Conservation (phyloP, 768 basidiomycete genomes). For the Neoboletus magnificus region DNA sequence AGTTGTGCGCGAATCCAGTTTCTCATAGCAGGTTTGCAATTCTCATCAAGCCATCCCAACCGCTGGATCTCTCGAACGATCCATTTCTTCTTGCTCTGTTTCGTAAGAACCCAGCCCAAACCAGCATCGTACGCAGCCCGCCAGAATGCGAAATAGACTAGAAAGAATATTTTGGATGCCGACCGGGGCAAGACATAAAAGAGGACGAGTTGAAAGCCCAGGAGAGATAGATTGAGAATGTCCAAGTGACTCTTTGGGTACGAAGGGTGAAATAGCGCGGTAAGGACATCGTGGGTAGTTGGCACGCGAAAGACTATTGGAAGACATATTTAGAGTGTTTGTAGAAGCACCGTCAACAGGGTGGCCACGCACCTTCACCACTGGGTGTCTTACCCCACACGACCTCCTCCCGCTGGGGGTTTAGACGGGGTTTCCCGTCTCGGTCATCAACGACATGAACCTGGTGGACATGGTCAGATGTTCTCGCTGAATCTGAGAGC, state of each 20-base stretch:
- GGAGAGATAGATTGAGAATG: slow-evolving; percentile 74
- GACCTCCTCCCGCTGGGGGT: slow-evolving; percentile 44
- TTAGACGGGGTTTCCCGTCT: slow-evolving; percentile 10
- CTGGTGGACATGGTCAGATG: neutral
- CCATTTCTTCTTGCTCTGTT: slow-evolving; percentile 95
- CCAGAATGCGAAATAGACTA: slow-evolving; percentile 93
- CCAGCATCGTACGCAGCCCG: slow-evolving; percentile 88
- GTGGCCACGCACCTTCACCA: slow-evolving; percentile 59
- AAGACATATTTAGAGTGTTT: slow-evolving; percentile 4
- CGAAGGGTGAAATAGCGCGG: slow-evolving; percentile 76
- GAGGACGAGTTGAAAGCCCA: slow-evolving; percentile 73
- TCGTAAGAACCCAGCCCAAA: slow-evolving; percentile 89
- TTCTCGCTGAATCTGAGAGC: neutral
- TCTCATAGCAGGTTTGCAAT: slow-evolving; percentile 57
- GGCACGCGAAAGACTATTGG: slow-evolving; percentile 84
- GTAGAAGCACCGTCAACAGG: neutral
- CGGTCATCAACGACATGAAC: slow-evolving; percentile 9
- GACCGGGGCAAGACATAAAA: slow-evolving; percentile 63
- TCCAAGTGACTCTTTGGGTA: slow-evolving; percentile 90
- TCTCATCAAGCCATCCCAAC: slow-evolving; percentile 85
- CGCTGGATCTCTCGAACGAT: slow-evolving; percentile 78
- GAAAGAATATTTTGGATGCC: slow-evolving; percentile 64
- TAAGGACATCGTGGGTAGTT: slow-evolving; percentile 87
- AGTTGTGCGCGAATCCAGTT: slow-evolving; percentile 87
- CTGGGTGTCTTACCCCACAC: slow-evolving; percentile 87